phyloP scores from a whole-genome alignment of 768 basidiomycete genomes.

The button mushroom (Agaricus bisporus) region DNA sequence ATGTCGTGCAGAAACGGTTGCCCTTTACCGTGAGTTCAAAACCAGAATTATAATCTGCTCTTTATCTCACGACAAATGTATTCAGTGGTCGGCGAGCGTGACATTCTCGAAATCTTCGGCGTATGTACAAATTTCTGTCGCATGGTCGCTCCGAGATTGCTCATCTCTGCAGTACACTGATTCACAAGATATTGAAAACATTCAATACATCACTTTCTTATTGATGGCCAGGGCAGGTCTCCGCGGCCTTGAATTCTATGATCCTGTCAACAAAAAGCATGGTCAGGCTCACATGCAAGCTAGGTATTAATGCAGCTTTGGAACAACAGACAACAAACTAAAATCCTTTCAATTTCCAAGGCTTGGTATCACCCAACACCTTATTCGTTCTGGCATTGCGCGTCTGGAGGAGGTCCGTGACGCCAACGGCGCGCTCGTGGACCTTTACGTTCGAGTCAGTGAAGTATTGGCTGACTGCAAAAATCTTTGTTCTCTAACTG shows the following conservation, averaged over 20 bases:
- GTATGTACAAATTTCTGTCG: slow-evolving; percentile 30
- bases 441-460: slow-evolving; percentile 65
- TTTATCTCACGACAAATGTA: slow-evolving; percentile 1
- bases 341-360: slow-evolving; percentile 27
- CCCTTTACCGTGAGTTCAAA: slow-evolving; percentile 61
- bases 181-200: slow-evolving; percentile 63
- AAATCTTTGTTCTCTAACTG: not conserved
- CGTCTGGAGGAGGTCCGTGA: slow-evolving; percentile 63
- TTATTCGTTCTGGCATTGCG: slow-evolving; percentile 67
- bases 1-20: slow-evolving; percentile 87
- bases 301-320: slow-evolving; percentile 39
- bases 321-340: not conserved
- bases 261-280: slow-evolving; percentile 75
- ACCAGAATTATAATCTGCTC: not conserved
- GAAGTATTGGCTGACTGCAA: not conserved
- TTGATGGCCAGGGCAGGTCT: slow-evolving; percentile 84
- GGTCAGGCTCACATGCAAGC: slow-evolving; percentile 92
- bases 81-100: slow-evolving; percentile 64
- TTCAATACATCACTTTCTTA: slow-evolving; percentile 77
- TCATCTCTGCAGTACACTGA: slow-evolving; percentile 49
- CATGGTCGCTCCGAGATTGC: not conserved
- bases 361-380: slow-evolving; percentile 76
- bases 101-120: slow-evolving; percentile 77
- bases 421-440: slow-evolving; percentile 50
- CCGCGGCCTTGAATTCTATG: slow-evolving; percentile 76